These are phyloP conservation scores for Pythium phragmitis DNA, from an alignment of 352 stramenopile genomes.

Conservation along the genomic window DNA sequence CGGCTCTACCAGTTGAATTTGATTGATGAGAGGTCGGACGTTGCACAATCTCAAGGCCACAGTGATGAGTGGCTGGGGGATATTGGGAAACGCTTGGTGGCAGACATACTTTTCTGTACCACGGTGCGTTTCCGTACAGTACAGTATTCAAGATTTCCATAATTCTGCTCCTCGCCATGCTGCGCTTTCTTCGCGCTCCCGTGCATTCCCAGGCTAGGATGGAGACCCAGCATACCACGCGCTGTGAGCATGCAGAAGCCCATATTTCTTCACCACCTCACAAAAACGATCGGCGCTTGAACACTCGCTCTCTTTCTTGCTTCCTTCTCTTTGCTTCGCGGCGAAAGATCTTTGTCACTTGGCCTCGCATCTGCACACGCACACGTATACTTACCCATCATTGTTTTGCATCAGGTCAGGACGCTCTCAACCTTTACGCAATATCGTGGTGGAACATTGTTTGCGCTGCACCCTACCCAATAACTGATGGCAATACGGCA, in stretches of 20 bases:
- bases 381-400: not conserved
- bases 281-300: not conserved
- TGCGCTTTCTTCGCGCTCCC: constrained; percentile 5
- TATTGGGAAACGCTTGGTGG: not conserved
- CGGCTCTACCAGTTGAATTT: too few relatives aligned
- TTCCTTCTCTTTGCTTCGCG: not conserved
- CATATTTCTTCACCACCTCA: not conserved
- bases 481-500: too few relatives aligned
- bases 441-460: too few relatives aligned
- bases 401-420: not conserved
- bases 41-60: not conserved
- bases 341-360: not conserved
- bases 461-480: too few relatives aligned
- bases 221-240: not conserved
- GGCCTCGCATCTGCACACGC: not conserved
- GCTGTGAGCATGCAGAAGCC: not conserved
- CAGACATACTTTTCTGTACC: not conserved
- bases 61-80: not conserved
- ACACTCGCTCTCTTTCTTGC: not conserved
- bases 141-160: constrained; percentile 5
- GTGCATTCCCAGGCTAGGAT: constrained; percentile 1
- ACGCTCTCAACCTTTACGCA: too few relatives aligned
- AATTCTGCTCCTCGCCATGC: constrained; percentile 2
- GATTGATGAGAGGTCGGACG: not conserved
- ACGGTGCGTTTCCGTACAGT: not conserved